These are phyloP conservation scores for Aspergillus hiratsukae DNA, from an alignment of 2,329 filamentous ascomycete species.

Conservation along the genomic window DNA sequence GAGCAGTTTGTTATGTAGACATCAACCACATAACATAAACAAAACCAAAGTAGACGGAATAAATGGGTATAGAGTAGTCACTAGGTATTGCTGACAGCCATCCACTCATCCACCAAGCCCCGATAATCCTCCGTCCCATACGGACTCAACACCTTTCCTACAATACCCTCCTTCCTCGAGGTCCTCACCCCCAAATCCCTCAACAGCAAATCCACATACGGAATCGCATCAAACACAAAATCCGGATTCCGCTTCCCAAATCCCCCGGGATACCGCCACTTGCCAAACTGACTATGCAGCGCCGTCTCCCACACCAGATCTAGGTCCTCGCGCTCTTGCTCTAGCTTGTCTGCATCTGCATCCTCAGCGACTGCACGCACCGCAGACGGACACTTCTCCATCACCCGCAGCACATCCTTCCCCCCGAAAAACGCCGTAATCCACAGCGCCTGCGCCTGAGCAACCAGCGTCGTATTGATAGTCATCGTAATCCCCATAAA, in stretches of 20 bases:
- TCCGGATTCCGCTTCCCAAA: constrained; percentile 55
- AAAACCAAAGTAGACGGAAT: not conserved
- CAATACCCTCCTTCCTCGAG: constrained; percentile 28
- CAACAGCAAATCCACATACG: constrained; percentile 67
- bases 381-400: constrained; percentile 18
- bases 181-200: constrained; percentile 59
- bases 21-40: not conserved
- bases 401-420: constrained; percentile 37
- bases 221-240: constrained; percentile 71
- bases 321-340: constrained; percentile 12
- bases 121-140: constrained; percentile 40
- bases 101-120: constrained; percentile 41
- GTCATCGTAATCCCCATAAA: constrained; percentile 48
- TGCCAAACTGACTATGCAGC: constrained; percentile 64
- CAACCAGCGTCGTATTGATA: constrained; percentile 42
- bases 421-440: constrained; percentile 60
- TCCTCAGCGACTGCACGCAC: constrained; percentile 12
- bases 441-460: constrained; percentile 56
- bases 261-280: constrained; percentile 59
- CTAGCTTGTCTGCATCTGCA: no score
- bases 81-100: constrained; percentile 1
- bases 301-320: constrained; percentile 53
- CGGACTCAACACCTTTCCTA: constrained; percentile 33
- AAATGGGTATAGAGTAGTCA: no score
- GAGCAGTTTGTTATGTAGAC: constrained; percentile 17